Evolutionary conservation across 495 filamentous ascomycete species (phyloP).

Genomic region (Apiosordaria backusii): DNA sequence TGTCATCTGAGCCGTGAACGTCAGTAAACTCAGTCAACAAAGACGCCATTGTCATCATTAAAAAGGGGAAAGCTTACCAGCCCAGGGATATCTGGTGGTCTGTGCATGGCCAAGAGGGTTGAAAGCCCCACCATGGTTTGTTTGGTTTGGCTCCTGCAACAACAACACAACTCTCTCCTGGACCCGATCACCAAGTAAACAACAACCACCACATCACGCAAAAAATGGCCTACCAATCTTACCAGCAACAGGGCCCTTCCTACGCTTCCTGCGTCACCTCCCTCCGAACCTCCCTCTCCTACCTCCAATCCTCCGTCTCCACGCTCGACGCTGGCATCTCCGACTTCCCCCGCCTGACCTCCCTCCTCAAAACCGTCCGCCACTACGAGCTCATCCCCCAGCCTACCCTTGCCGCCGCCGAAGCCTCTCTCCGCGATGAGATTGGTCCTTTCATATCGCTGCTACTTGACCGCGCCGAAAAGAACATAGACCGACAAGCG

Average conservation of each 20-base stretch:
- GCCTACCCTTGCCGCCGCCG: slow-evolving; percentile 45
- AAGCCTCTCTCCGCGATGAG: slow-evolving; percentile 48
- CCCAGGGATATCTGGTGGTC: background rate
- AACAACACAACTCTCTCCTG: background rate
- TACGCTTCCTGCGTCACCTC: slow-evolving; percentile 47
- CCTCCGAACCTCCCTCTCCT: slow-evolving; percentile 48
- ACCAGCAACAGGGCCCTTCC: slow-evolving; percentile 19
- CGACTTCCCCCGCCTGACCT: slow-evolving; percentile 45
- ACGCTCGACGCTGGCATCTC: slow-evolving; percentile 44
- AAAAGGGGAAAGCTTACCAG: background rate
- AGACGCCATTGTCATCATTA: background rate
- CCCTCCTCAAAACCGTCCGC: slow-evolving; percentile 47
- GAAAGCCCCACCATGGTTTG: background rate
- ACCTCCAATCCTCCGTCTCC: slow-evolving; percentile 48
- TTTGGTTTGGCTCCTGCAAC: background rate
- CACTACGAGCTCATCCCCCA: slow-evolving; percentile 54
- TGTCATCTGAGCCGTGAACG: background rate
- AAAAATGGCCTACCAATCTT: slow-evolving; percentile 1
- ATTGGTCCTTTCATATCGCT: slow-evolving; percentile 45
- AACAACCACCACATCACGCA: no score
- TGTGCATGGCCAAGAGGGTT: background rate
- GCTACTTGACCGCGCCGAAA: slow-evolving; percentile 47
- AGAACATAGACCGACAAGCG: slow-evolving; percentile 43
- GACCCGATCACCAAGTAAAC: background rate
- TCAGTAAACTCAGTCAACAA: background rate